phyloP scores from a whole-genome alignment of 164 flowering plant genomes.

The Stephania cephalantha region DNA sequence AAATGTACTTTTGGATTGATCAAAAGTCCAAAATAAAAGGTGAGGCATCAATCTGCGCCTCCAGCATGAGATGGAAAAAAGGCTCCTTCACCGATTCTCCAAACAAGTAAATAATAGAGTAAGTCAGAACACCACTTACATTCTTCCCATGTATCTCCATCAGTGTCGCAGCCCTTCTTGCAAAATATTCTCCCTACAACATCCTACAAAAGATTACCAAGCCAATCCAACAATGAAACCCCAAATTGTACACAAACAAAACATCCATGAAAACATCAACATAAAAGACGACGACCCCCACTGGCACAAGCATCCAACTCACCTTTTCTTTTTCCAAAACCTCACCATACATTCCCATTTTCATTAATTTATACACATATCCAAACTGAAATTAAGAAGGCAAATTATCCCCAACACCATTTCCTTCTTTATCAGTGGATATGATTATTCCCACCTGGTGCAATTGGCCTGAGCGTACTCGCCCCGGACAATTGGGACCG shows the following conservation, averaged over 20 bases:
- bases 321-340: no score
- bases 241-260: neutral
- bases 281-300: neutral
- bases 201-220: constrained; percentile 9
- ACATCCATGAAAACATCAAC: neutral
- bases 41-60: neutral
- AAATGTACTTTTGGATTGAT: no score
- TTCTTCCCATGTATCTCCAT: constrained; percentile 88
- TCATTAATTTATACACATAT: no score
- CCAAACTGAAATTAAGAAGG: no score
- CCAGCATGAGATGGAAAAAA: neutral
- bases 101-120: neutral
- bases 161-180: constrained; percentile 82
- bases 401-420: neutral
- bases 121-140: constrained; percentile 43
- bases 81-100: neutral
- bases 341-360: no score
- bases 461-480: no score
- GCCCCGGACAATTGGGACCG: no score
- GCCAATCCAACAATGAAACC: neutral
- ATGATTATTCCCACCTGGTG: no score
- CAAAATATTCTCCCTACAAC: constrained; percentile 88
- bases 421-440: no score
- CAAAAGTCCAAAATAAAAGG: neutral
- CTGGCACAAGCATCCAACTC: no score